Conservation (phyloP, 2,329 filamentous ascomycete genomes). For the Neoarthrinium moseri region DNA sequence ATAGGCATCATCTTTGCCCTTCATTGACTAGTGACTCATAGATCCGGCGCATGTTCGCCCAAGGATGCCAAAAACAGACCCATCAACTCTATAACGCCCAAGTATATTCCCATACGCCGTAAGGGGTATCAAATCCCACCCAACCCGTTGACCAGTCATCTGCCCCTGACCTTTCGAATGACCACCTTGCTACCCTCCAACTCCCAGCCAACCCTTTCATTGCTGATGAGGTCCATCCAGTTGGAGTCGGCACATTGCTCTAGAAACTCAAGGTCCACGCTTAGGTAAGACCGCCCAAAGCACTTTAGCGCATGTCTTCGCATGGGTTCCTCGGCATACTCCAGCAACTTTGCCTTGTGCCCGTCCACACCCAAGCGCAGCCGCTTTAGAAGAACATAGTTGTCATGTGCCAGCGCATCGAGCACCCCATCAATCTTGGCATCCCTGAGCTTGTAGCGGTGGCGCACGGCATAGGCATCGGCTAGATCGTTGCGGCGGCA, state of each 20-base stretch:
- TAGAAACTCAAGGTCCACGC: conserved; percentile 65
- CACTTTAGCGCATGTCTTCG: conserved; percentile 80
- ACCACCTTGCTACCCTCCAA: conserved; percentile 69
- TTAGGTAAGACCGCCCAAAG: conserved; percentile 78
- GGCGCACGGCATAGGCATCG: conserved; percentile 68
- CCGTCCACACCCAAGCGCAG: conserved; percentile 73
- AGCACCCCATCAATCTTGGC: conserved; percentile 69
- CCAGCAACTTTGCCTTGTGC: conserved; percentile 75
- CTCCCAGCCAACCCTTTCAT: conserved; percentile 82
- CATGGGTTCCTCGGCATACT: conserved; percentile 75
- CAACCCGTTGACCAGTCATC: conserved; percentile 18
- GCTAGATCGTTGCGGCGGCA: conserved; percentile 76
- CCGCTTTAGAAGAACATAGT: conserved; percentile 78
- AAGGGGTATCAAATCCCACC: conserved; percentile 23
- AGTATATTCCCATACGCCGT: too few relatives aligned
- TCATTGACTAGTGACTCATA: too few relatives aligned
- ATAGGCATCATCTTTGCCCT: too few relatives aligned
- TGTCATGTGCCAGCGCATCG: conserved; percentile 71
- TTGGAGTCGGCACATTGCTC: conserved; percentile 64
- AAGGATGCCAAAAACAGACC: too few relatives aligned
- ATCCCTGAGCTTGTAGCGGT: conserved; percentile 62
- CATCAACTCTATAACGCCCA: too few relatives aligned
- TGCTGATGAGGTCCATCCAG: conserved; percentile 70
- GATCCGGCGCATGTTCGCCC: too few relatives aligned
- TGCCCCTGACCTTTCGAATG: conserved; percentile 61